phyloP scores from a whole-genome alignment of 2,329 filamentous ascomycete species.

The Eutypella sp. region DNA sequence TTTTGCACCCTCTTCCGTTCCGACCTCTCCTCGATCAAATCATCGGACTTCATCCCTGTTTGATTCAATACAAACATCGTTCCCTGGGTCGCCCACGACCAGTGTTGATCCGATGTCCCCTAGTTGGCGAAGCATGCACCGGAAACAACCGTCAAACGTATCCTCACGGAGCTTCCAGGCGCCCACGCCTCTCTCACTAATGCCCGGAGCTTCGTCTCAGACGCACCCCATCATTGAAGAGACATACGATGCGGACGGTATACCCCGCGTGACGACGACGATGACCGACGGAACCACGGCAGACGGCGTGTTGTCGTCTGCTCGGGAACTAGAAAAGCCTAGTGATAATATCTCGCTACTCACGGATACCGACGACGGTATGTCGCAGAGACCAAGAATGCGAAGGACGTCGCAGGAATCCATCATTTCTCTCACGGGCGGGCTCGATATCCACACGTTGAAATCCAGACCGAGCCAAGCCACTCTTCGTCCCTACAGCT shows the following conservation, averaged over 20 bases:
- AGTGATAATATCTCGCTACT: conserved; percentile 25
- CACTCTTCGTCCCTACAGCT: conserved; percentile 49
- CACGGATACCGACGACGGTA: conserved; percentile 27
- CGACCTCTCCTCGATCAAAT: conserved; percentile 75
- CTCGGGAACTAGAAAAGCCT: conserved; percentile 9
- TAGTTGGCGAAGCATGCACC: conserved; percentile 46
- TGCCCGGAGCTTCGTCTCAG: conserved; percentile 16
- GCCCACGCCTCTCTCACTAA: conserved; percentile 20
- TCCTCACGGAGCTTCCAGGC: conserved; percentile 46
- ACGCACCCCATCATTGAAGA: conserved; percentile 25
- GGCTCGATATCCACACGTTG: conserved; percentile 84
- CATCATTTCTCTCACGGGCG: conserved; percentile 78
- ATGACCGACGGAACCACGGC: conserved; percentile 32
- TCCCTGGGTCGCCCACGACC: conserved; percentile 78
- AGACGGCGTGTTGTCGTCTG: conserved; percentile 23
- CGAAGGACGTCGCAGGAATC: conserved; percentile 80
- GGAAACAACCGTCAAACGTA: conserved; percentile 52
- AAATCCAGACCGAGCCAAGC: conserved; percentile 72
- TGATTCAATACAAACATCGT: conserved; percentile 65
- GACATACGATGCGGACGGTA: conserved; percentile 26
- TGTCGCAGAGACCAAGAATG: conserved; percentile 40
- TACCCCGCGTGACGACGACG: conserved; percentile 24
- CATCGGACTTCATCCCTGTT: conserved; percentile 68
- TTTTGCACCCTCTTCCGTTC: conserved; percentile 65
- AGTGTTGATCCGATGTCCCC: conserved; percentile 64